Percentiles rank a stretch among this genome's conserved stretches.
These are phyloP conservation scores for Hirsutella rhossiliensis DNA, from an alignment of 2,329 filamentous ascomycete species.

Conservation along the genomic window DNA sequence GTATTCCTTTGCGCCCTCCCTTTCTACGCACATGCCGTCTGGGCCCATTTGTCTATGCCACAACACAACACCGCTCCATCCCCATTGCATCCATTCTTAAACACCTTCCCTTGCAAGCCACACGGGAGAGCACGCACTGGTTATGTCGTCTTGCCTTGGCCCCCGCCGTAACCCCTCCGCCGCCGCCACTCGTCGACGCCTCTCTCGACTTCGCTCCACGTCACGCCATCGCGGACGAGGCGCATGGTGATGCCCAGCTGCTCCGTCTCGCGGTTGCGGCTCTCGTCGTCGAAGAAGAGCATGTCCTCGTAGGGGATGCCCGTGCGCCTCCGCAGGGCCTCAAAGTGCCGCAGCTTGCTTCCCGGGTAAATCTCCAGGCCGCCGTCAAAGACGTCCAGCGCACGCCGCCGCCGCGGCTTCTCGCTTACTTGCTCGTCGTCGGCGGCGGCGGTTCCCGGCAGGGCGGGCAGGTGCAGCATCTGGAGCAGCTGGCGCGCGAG, in stretches of 20 bases:
- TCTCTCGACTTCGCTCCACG: slow-evolving; percentile 62
- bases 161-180: slow-evolving; percentile 38
- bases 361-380: slow-evolving; percentile 60
- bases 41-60: too few relatives aligned
- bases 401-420: slow-evolving; percentile 27
- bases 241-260: slow-evolving; percentile 72
- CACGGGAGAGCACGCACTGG: neutral
- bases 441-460: slow-evolving; percentile 6
- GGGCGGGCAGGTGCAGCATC: slow-evolving; percentile 46
- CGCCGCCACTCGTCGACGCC: slow-evolving; percentile 75
- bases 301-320: slow-evolving; percentile 69
- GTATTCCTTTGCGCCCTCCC: too few relatives aligned
- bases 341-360: slow-evolving; percentile 78
- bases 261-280: slow-evolving; percentile 72
- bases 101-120: neutral
- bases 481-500: slow-evolving; percentile 72
- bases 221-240: slow-evolving; percentile 69
- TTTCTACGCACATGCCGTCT: too few relatives aligned
- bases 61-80: neutral
- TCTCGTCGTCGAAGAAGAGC: slow-evolving; percentile 93
- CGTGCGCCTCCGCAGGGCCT: slow-evolving; percentile 57
- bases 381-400: slow-evolving; percentile 48
- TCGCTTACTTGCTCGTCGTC: slow-evolving; percentile 11
- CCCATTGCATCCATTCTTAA: neutral
- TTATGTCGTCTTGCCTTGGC: neutral